These are phyloP conservation scores for Penicillium ochrochloron DNA, from an alignment of 495 filamentous ascomycete genomes.

Conservation along the genomic window DNA sequence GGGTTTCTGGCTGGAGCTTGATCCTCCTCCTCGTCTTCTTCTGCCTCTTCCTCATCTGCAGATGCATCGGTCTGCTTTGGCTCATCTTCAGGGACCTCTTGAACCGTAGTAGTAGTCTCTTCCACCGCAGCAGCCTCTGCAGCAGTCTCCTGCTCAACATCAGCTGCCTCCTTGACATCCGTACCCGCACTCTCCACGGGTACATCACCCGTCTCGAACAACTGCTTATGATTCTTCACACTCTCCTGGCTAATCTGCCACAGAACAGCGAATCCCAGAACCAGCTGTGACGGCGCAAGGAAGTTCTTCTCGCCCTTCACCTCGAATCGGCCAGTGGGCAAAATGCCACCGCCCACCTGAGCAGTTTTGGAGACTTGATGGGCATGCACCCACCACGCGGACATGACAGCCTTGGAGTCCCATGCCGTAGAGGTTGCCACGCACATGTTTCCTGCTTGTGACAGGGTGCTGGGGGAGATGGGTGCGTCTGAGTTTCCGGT, in stretches of 20 bases:
- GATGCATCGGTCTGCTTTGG: constrained; percentile 24
- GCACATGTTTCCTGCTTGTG: constrained; percentile 83
- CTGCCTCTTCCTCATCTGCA: constrained; percentile 37
- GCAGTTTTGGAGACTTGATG: constrained; percentile 87
- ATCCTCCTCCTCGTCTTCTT: constrained; percentile 31
- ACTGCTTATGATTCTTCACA: constrained; percentile 74
- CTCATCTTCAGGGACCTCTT: background rate
- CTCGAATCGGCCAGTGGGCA: constrained; percentile 76
- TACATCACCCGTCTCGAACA: constrained; percentile 54
- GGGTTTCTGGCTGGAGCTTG: constrained; percentile 31
- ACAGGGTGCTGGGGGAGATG: constrained; percentile 87
- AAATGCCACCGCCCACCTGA: constrained; percentile 71
- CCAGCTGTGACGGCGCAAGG: constrained; percentile 83
- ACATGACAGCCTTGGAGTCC: constrained; percentile 95
- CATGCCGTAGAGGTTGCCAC: constrained; percentile 86
- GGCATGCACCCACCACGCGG: constrained; percentile 89
- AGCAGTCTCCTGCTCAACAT: constrained; percentile 4
- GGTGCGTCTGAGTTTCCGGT: constrained; percentile 73
- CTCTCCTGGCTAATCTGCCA: constrained; percentile 91
- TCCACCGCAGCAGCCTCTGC: constrained; percentile 10
- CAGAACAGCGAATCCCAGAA: constrained; percentile 84
- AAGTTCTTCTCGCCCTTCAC: constrained; percentile 87
- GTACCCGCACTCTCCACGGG: constrained; percentile 16
- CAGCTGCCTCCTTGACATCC: constrained; percentile 5
- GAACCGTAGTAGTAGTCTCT: background rate